Conservation (phyloP, 2,329 filamentous ascomycete species). For the Ophiostoma tasmaniense region DNA sequence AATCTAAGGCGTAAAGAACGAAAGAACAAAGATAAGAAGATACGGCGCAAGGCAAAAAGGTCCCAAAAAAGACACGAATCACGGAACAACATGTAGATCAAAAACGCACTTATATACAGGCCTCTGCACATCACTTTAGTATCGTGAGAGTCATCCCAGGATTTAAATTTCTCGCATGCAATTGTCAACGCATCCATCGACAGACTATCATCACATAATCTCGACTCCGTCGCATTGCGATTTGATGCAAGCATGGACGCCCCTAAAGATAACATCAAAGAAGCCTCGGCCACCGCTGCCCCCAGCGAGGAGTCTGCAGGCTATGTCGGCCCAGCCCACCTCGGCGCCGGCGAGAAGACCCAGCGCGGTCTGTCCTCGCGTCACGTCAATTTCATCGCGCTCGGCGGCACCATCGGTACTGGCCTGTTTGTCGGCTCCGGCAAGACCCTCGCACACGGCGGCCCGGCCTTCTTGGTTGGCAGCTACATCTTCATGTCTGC, state of each 20-base stretch:
- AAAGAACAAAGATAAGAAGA: not conserved
- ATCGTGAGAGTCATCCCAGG: not conserved
- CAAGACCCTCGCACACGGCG: constrained; percentile 39
- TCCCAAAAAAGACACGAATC: not conserved
- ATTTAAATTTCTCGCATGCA: not conserved
- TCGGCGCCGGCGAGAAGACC: not conserved
- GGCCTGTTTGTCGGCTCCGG: constrained; percentile 44
- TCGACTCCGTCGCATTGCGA: not conserved
- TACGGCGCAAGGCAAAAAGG: not conserved
- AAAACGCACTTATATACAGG: not conserved
- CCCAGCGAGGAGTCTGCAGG: not conserved
- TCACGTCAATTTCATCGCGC: constrained; percentile 29
- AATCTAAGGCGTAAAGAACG: not conserved
- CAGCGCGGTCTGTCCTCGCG: constrained; percentile 14
- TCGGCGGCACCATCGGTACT: constrained; percentile 32
- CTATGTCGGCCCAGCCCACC: not conserved
- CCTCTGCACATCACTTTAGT: not conserved
- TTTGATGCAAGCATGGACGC: not conserved
- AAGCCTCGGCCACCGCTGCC: not conserved
- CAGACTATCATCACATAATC: not conserved
- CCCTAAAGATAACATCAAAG: not conserved
- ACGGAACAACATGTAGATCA: too few relatives aligned
- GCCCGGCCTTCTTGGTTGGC: constrained; percentile 34
- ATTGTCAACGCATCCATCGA: not conserved
- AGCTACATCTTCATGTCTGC: constrained; percentile 34